Base-by-base conservation (phyloP, 257 asterid species). In the Schizonepeta tenuifolia region DNA sequence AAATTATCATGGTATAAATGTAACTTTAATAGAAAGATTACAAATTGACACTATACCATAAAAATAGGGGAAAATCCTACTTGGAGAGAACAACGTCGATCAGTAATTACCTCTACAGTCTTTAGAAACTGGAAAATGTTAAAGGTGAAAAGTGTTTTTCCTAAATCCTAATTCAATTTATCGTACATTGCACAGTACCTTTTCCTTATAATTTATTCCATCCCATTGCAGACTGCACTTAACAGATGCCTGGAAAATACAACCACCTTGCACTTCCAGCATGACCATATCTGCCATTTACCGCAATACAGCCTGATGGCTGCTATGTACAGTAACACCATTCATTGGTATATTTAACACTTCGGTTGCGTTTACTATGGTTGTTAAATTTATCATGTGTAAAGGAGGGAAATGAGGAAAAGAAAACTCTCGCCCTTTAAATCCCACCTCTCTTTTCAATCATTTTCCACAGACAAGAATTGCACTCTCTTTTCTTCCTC, bases 201-300 rank as follows among this genome's bases (percentile, higher is more conserved):
- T 40, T 15, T 51, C 58, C 55, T 46, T 26, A 15, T 15, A 24
- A n/a, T 65, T 46, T 44, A 24, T 63, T 63, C 53, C 40, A 24
- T 63, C 40, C 53, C 40, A 15, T 65, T 65, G 58, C 54, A 31
- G 33, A 9, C 18, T 17, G 21, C 18, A 14, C 54, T 66, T 20
- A 26, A 46, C 54, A 51, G 15, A 46, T 47, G 58, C 58, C 11
- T 24, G 28, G 28, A 20, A 0, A 3, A 33, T 5, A 41, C 15
- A 14, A 20, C 7, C 49, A 61, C 22, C 67, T 61, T 22, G 55
- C 41, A 21, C 28, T 61, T 61, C 67, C 67, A 63, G 56, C 18
- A 49, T 13, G 40, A 41, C 40, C 43, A 21, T 12, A 11, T 13
- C 43, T 35, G 33, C 18, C 54, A 47, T 15, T 6, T 0, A n/a